These are phyloP conservation scores for Aureobasidium sp. DNA, from an alignment of 2,329 filamentous ascomycete species.

Conservation along the genomic window DNA sequence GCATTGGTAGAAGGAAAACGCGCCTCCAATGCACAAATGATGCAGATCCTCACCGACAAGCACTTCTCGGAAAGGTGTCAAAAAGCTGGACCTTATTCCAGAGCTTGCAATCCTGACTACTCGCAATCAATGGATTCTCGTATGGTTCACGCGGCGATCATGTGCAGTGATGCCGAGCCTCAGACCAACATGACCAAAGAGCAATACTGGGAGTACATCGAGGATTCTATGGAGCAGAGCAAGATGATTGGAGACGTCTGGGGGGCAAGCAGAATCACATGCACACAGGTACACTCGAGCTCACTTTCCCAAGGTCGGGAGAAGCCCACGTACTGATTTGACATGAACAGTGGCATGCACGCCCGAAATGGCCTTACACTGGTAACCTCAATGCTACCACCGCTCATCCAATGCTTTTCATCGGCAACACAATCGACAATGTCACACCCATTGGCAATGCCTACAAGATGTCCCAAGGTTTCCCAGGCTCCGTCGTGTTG, in stretches of 20 bases:
- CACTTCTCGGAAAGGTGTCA: constrained; percentile 21
- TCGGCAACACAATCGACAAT: constrained; percentile 53
- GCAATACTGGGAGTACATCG: constrained; percentile 18
- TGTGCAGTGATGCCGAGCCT: constrained; percentile 32
- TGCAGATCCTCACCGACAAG: neutral
- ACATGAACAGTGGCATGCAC: constrained; percentile 17
- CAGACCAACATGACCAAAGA: constrained; percentile 22
- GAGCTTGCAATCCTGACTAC: constrained; percentile 15
- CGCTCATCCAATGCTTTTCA: constrained; percentile 49
- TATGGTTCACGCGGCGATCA: constrained; percentile 23
- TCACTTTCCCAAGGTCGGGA: neutral
- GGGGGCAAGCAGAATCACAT: constrained; percentile 30
- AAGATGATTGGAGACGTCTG: constrained; percentile 31
- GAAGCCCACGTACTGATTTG: neutral
- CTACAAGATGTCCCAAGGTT: constrained; percentile 36
- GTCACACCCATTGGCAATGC: constrained; percentile 50
- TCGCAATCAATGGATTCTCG: neutral
- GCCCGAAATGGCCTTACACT: constrained; percentile 19
- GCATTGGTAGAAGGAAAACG: constrained; percentile 33
- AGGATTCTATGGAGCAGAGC: constrained; percentile 26
- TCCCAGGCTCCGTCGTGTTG: constrained; percentile 40
- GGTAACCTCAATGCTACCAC: constrained; percentile 33
- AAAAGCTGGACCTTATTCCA: constrained; percentile 26
- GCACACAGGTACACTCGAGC: constrained; percentile 21
- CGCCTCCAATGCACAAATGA: constrained; percentile 29